These are phyloP conservation scores for Rhododendron griersonianum DNA, from an alignment of 148 eudicot genomes.

Conservation along the genomic window DNA sequence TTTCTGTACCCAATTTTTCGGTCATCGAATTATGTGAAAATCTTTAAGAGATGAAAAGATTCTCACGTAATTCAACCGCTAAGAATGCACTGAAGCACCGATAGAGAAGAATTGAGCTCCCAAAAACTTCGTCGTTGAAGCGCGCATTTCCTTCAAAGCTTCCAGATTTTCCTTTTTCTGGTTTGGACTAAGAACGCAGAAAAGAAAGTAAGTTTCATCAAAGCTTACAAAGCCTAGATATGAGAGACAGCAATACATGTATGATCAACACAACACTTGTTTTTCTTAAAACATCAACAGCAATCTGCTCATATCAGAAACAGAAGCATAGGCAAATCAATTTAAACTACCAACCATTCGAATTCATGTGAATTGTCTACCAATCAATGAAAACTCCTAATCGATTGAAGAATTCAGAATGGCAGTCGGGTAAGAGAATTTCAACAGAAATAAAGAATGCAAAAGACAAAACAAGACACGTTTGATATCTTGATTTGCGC, in stretches of 20 bases:
- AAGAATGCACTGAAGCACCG: background rate
- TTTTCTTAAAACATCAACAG: background rate
- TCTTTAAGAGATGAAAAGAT: background rate
- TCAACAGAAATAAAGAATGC: background rate
- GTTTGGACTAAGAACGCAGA: background rate
- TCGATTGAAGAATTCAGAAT: background rate
- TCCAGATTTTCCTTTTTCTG: background rate
- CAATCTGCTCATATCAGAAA: background rate
- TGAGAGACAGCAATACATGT: background rate
- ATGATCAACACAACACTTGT: background rate
- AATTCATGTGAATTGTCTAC: background rate
- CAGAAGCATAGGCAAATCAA: background rate
- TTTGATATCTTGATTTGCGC: background rate
- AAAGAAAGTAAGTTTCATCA: background rate
- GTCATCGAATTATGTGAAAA: background rate
- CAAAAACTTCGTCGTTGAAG: background rate
- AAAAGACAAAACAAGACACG: background rate
- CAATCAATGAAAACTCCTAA: conserved; percentile 5
- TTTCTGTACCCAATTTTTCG: background rate
- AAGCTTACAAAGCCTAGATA: background rate
- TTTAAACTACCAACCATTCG: background rate
- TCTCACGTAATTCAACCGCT: background rate
- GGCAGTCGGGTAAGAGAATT: background rate
- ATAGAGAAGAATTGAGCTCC: background rate
- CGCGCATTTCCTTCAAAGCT: background rate